Conservation (phyloP, 2,329 filamentous ascomycete genomes). For the Sordariomycetes sp. region DNA sequence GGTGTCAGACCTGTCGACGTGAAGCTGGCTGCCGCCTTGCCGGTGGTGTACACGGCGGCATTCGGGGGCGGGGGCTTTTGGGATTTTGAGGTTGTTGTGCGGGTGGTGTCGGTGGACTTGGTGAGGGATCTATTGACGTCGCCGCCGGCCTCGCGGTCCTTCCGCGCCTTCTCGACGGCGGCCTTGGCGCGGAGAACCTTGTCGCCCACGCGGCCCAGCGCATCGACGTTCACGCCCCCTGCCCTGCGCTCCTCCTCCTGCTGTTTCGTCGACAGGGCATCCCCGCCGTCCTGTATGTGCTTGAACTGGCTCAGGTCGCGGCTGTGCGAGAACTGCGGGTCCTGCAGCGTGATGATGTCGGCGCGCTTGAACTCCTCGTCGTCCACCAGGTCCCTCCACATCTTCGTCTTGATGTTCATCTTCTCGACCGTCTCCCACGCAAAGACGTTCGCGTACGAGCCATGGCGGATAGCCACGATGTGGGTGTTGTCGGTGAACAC, state of each 20-base stretch:
- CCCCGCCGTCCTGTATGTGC: slow-evolving; percentile 72
- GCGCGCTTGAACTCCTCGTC: slow-evolving; percentile 78
- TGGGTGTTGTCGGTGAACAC: slow-evolving; percentile 97
- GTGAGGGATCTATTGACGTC: slow-evolving; percentile 35
- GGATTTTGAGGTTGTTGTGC: slow-evolving; percentile 10
- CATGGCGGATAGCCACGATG: slow-evolving; percentile 74
- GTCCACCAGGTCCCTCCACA: slow-evolving; percentile 84
- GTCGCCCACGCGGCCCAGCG: slow-evolving; percentile 64
- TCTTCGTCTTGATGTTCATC: slow-evolving; percentile 93
- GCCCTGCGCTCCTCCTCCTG: slow-evolving; percentile 57
- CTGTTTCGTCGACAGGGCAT: slow-evolving; percentile 55
- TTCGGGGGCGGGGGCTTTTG: slow-evolving; percentile 62
- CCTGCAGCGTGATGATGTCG: slow-evolving; percentile 93
- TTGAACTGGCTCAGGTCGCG: slow-evolving; percentile 83
- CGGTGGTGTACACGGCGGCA: slow-evolving; percentile 82
- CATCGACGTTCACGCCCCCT: slow-evolving; percentile 65
- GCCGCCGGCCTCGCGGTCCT: slow-evolving; percentile 53
- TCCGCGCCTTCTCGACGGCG: slow-evolving; percentile 82
- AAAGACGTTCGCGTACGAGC: slow-evolving; percentile 86
- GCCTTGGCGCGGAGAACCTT: slow-evolving; percentile 90
- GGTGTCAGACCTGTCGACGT: slow-evolving; percentile 91
- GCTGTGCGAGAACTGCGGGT: slow-evolving; percentile 79
- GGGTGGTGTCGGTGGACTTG: neutral
- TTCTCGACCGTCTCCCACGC: slow-evolving; percentile 91
- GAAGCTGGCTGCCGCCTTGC: slow-evolving; percentile 83